phyloP scores from a whole-genome alignment of 2,329 filamentous ascomycete species.

The Colletotrichum godetiae region DNA sequence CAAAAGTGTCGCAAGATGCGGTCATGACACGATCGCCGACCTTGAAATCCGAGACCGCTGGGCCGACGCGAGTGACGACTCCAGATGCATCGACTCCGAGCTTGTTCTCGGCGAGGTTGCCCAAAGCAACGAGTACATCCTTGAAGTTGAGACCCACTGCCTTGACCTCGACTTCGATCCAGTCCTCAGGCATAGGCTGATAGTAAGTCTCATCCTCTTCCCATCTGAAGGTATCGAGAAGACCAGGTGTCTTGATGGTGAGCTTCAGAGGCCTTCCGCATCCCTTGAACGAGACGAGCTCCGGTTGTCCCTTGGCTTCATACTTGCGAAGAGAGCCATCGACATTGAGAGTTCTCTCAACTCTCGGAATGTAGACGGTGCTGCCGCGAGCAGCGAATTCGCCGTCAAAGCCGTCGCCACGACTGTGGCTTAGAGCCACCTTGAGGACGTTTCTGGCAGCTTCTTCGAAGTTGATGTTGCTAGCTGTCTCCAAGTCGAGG shows the following conservation, averaged over 20 bases:
- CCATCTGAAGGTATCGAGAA: conserved; percentile 41
- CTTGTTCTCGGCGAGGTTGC: conserved; percentile 37
- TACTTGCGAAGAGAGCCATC: conserved; percentile 14
- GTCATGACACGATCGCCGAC: conserved; percentile 45
- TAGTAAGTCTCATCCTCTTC: conserved; percentile 35
- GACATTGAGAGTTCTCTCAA: conserved; percentile 15
- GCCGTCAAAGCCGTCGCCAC: conserved; percentile 6
- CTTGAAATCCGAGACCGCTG: conserved; percentile 41
- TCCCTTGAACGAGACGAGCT: conserved; percentile 17
- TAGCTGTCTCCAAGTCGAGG: conserved; percentile 20
- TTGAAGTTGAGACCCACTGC: conserved; percentile 43
- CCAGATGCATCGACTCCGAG: conserved; percentile 48
- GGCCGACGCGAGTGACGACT: conserved; percentile 45
- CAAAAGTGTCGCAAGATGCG: conserved; percentile 37
- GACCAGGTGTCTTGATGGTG: conserved; percentile 37
- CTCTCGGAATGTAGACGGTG: conserved; percentile 23
- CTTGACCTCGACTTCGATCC: conserved; percentile 42
- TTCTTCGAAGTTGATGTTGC: conserved; percentile 1
- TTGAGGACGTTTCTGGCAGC: conserved; percentile 16
- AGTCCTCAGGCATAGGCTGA: conserved; percentile 18
- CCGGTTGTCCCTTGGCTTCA: conserved; percentile 29
- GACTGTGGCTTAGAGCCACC: neutral
- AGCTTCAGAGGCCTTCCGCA: conserved; percentile 37
- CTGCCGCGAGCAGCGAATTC: conserved; percentile 18
- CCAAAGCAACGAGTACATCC: conserved; percentile 43